Conservation (phyloP, 2,329 filamentous ascomycete species). For the Hypoxylon sp. region DNA sequence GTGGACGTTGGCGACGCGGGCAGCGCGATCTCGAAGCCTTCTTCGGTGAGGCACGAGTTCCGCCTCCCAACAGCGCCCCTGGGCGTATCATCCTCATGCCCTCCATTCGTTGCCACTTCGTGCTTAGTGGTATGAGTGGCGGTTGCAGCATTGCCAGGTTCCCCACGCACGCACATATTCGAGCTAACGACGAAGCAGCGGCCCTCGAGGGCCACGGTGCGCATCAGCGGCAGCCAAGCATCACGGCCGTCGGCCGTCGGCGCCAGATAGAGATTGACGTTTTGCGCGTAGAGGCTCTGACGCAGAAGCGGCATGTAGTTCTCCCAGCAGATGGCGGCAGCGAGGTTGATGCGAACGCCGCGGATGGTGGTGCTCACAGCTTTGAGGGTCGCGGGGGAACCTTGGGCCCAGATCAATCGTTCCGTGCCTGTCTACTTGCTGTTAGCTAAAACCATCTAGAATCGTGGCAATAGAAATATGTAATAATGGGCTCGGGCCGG, state of each 20-base stretch:
- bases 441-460: slow-evolving; percentile 15
- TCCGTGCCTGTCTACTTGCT: slow-evolving; percentile 78
- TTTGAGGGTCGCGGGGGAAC: slow-evolving; percentile 81
- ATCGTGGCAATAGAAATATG: not conserved
- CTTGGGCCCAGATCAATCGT: slow-evolving; percentile 90
- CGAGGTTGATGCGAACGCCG: slow-evolving; percentile 84
- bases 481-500: not conserved
- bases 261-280: slow-evolving; percentile 91
- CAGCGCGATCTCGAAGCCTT: slow-evolving; percentile 55
- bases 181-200: slow-evolving; percentile 87
- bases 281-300: slow-evolving; percentile 87
- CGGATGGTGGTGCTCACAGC: slow-evolving; percentile 85
- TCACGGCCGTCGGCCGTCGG: slow-evolving; percentile 90
- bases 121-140: not conserved
- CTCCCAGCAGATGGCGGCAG: slow-evolving; percentile 95
- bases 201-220: slow-evolving; percentile 85
- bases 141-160: slow-evolving; percentile 70
- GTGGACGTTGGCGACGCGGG: not conserved
- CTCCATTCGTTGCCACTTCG: not conserved
- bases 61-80: slow-evolving; percentile 46
- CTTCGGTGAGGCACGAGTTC: slow-evolving; percentile 62
- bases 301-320: slow-evolving; percentile 94
- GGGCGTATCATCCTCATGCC: not conserved
- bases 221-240: slow-evolving; percentile 84
- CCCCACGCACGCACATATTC: slow-evolving; percentile 82